These are phyloP conservation scores for Boletus tomentosulus DNA, from an alignment of 768 basidiomycete genomes.

Conservation along the genomic window DNA sequence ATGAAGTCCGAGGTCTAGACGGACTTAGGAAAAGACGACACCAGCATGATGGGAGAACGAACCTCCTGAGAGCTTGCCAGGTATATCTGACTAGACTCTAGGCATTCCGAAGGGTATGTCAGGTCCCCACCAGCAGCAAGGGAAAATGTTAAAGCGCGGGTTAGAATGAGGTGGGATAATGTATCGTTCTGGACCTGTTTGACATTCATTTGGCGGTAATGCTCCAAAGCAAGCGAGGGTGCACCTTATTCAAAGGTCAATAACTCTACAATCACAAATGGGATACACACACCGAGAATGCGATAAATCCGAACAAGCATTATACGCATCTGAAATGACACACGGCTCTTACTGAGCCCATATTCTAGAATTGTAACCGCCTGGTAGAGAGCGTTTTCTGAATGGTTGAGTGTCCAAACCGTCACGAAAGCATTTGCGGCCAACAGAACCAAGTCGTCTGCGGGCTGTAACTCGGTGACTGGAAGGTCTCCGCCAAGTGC, in stretches of 20 bases:
- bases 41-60: constrained; percentile 9
- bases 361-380: constrained; percentile 69
- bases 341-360: constrained; percentile 65
- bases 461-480: constrained; percentile 78
- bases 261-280: not conserved
- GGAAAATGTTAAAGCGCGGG: constrained; percentile 76
- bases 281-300: constrained; percentile 54
- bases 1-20: constrained; percentile 74
- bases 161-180: constrained; percentile 76
- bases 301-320: constrained; percentile 80
- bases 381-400: constrained; percentile 57
- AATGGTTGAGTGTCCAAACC: constrained; percentile 53
- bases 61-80: constrained; percentile 77
- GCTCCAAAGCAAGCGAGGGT: constrained; percentile 66
- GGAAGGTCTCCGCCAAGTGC: constrained; percentile 63
- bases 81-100: constrained; percentile 81
- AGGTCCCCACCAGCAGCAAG: constrained; percentile 72
- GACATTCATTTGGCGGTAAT: constrained; percentile 72
- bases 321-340: constrained; percentile 75
- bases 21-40: constrained; percentile 4
- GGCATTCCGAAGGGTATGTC: constrained; percentile 68
- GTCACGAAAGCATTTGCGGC: constrained; percentile 65
- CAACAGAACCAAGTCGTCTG: constrained; percentile 79
- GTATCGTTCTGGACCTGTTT: constrained; percentile 91
- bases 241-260: constrained; percentile 49